These are phyloP conservation scores for Schwanniomyces vanrijiae DNA, from an alignment of 805 yeast genomes.

Conservation along the genomic window DNA sequence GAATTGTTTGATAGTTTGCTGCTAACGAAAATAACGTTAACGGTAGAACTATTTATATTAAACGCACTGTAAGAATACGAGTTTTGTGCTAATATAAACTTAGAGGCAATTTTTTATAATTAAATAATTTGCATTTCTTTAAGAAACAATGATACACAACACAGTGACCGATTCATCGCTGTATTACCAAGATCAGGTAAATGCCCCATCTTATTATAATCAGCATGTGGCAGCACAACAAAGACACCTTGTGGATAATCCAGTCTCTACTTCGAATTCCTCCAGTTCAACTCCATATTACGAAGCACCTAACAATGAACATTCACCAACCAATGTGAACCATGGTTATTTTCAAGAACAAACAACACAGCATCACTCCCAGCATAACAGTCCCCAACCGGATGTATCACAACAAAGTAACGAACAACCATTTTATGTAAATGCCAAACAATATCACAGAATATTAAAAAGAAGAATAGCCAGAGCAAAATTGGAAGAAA, in stretches of 20 bases:
- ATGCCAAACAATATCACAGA: conserved; percentile 96
- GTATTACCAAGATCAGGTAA: conserved; percentile 24
- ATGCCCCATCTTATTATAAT: conserved; percentile 12
- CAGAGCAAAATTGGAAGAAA: conserved; percentile 88
- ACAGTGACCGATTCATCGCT: conserved; percentile 20
- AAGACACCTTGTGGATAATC: conserved; percentile 6
- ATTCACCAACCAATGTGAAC: conserved; percentile 11
- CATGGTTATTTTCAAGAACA: conserved; percentile 10
- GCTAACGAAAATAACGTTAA: neutral
- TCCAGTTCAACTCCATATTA: conserved; percentile 23
- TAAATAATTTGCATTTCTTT: neutral
- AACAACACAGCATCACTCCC: conserved; percentile 9
- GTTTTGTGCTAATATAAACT: neutral
- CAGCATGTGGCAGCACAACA: conserved; percentile 8
- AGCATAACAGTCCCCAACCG: conserved; percentile 5
- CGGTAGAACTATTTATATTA: neutral
- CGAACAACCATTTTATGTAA: conserved; percentile 95
- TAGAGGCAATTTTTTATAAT: neutral
- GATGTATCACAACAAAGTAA: conserved; percentile 18
- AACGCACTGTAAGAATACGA: neutral
- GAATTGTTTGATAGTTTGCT: neutral
- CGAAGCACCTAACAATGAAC: conserved; percentile 8
- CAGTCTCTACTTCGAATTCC: conserved; percentile 6
- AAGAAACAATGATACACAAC: conserved; percentile 30
- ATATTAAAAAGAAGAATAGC: conserved; percentile 91